Base-by-base conservation (phyloP, 1,284 basidiomycete genomes). In the Paramarasmius palmivorus region DNA sequence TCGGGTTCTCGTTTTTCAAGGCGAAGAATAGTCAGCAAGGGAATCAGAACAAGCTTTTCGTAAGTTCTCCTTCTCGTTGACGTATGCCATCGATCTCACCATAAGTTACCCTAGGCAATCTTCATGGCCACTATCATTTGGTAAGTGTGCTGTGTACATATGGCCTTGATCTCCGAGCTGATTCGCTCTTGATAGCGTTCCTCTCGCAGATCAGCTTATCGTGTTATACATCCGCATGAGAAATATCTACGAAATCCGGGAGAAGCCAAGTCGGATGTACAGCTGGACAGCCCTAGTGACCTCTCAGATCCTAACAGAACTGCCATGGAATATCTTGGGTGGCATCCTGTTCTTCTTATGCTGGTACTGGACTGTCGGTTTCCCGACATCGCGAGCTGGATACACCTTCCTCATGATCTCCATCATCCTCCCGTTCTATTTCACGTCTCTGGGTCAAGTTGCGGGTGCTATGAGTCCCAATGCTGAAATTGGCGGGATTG, bases 21-120 rank as follows among this genome's bases (percentile, higher is more conserved):
- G 73, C 87, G 2, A 81, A 84, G 53, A 73, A 83, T 51, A 78
- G 80, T 2, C 77, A 86, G 47, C 83, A 86, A 58, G 92, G 90
- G 44, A 84, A 87, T 0, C 91, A 93, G 68, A 90, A 92, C 70
- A 90, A 93, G 69, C 79, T 94, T 38, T 94, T 94, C 53, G 73
- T 75, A 51, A 36, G 70, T 65, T 23, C 37, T 15, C 48, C 50
- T 22, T 14, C 39, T 22, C 2, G 19, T 9, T 23, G 29, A 19
- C 19, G 23, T 41, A 25, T 37, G 10, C 8, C 10, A 32, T 35
- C 17, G 22, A 9, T 39, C 35, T 10, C 22, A 32, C 8, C 2
- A 44, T 48, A 8, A 26, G n/a, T n/a, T n/a, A 23, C 49, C 40
- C 20, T 56, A 37, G 76, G 63, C 77, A 1, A 73, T 76, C 46